Conservation (phyloP, 371 early-diverging fungal genomes). For the Mucor velutinosus region DNA sequence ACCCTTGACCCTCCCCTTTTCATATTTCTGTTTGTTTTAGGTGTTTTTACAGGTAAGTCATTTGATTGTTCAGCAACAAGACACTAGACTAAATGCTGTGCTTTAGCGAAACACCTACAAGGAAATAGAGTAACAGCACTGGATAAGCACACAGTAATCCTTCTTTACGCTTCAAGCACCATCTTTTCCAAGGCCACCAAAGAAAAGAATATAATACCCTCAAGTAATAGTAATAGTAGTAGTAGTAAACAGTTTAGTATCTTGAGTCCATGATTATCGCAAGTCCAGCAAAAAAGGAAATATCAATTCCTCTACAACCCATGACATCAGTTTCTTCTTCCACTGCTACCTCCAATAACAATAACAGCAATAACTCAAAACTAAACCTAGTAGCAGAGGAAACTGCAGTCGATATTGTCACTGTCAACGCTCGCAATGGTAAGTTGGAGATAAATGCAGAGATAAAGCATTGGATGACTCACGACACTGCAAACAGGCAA, state of each 20-base stretch:
- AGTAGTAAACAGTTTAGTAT: conserved; percentile 20
- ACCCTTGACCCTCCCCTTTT: conserved; percentile 16
- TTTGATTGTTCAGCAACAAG: neutral
- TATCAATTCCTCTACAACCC: conserved; percentile 46
- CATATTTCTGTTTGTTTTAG: conserved; percentile 29
- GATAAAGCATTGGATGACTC: neutral
- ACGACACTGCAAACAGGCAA: conserved; percentile 5
- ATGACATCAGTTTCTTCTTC: conserved; percentile 23
- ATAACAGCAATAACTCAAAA: neutral
- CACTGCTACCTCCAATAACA: neutral
- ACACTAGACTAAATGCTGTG: neutral
- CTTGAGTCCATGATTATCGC: conserved; percentile 51
- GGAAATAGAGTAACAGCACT: conserved; percentile 55
- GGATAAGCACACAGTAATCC: conserved; percentile 53
- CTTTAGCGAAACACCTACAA: conserved; percentile 37
- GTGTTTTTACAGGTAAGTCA: conserved; percentile 27
- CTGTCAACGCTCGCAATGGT: conserved; percentile 13
- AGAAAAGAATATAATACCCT: conserved; percentile 46
- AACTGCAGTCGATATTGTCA: conserved; percentile 22
- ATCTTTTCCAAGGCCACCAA: conserved; percentile 59
- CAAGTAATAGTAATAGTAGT: conserved; percentile 32
- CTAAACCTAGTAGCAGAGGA: conserved; percentile 9
- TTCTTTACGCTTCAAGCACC: conserved; percentile 59
- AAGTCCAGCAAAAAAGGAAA: conserved; percentile 43
- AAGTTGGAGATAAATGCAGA: neutral